phyloP scores from a whole-genome alignment of 768 basidiomycete species.

The Macrolepiota albuminosa region DNA sequence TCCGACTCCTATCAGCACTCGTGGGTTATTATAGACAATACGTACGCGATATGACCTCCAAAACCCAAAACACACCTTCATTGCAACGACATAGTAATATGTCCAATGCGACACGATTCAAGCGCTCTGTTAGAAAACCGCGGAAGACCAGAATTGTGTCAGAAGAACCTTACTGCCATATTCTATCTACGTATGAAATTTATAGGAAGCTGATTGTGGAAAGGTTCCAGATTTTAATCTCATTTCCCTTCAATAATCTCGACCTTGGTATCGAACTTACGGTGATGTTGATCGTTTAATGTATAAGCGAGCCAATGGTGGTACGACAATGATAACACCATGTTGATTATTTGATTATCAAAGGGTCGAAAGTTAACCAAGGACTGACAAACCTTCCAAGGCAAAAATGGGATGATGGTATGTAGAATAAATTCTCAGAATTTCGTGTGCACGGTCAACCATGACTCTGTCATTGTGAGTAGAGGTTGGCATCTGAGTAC shows the following conservation, averaged over 20 bases:
- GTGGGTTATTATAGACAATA: background rate
- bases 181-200: too few species aligned
- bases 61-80: background rate
- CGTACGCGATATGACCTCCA: background rate
- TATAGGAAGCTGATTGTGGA: background rate
- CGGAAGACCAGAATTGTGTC: too few species aligned
- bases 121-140: too few species aligned
- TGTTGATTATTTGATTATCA: background rate
- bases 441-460: background rate
- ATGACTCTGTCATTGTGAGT: background rate
- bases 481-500: background rate
- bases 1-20: background rate
- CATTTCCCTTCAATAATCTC: too few species aligned
- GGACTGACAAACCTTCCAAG: background rate
- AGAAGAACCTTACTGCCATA: too few species aligned
- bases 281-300: background rate
- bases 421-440: background rate
- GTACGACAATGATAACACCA: too few species aligned
- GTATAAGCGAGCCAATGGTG: too few species aligned
- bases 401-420: background rate
- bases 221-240: too few species aligned
- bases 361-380: background rate
- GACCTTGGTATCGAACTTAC: background rate
- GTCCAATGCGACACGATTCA: too few species aligned
- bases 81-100: too few species aligned